phyloP scores from a whole-genome alignment of 176 grass and related monocot genomes.

The Guadua angustifolia region DNA sequence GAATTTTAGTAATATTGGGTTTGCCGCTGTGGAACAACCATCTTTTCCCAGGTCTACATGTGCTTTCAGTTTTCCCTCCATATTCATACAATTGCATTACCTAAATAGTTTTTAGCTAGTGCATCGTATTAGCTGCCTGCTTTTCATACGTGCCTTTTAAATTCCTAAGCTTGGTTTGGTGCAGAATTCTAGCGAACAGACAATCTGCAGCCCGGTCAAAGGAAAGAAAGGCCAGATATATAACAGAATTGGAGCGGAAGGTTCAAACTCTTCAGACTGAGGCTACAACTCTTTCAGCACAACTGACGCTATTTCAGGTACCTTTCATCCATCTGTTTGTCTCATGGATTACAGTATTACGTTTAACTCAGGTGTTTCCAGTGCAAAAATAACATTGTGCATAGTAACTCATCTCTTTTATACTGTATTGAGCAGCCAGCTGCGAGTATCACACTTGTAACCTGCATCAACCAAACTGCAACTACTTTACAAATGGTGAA shows the following conservation, averaged over 20 bases:
- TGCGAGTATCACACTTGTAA: neutral
- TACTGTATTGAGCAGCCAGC: neutral
- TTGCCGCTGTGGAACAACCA: neutral
- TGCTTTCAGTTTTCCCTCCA: neutral
- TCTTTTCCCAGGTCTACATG: neutral
- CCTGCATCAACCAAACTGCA: slow-evolving; percentile 20
- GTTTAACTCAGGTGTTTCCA: slow-evolving; percentile 8
- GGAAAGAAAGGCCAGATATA: slow-evolving; percentile 91
- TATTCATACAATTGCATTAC: neutral
- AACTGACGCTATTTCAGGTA: slow-evolving; percentile 82
- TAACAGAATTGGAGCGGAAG: slow-evolving; percentile 83
- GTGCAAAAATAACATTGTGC: slow-evolving; percentile 18
- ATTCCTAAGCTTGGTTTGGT: slow-evolving; percentile 32
- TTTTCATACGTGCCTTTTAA: slow-evolving; percentile 23
- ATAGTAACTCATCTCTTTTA: slow-evolving; percentile 19
- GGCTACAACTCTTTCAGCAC: slow-evolving; percentile 81
- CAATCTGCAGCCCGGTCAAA: slow-evolving; percentile 93
- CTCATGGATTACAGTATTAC: slow-evolving; percentile 30
- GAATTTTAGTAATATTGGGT: neutral
- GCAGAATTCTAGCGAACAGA: slow-evolving; percentile 93
- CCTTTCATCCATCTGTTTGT: slow-evolving; percentile 24
- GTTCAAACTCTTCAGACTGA: slow-evolving; percentile 86
- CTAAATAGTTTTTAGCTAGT: neutral
- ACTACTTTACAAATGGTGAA: slow-evolving; percentile 16
- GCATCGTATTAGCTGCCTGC: neutral